Conservation (phyloP, 2,329 filamentous ascomycete genomes). For the Colletotrichum sp. region DNA sequence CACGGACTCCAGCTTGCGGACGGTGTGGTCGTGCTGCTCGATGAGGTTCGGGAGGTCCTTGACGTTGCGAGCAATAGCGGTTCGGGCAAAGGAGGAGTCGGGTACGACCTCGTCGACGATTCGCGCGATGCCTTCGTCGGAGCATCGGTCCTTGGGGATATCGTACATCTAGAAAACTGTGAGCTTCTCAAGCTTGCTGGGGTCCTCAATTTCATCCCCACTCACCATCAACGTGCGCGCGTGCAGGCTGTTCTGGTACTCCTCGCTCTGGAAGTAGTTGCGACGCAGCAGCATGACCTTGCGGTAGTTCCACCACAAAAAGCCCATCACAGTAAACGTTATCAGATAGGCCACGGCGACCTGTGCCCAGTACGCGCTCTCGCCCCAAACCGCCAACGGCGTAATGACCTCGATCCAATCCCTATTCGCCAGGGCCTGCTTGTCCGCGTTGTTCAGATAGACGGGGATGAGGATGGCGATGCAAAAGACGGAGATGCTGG, state of each 20-base stretch:
- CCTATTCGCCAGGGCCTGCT: conserved; percentile 26
- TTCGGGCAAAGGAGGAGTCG: conserved; percentile 78
- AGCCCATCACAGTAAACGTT: conserved; percentile 76
- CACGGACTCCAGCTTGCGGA: conserved; percentile 81
- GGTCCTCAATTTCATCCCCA: neutral
- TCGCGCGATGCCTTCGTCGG: conserved; percentile 85
- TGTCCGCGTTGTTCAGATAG: conserved; percentile 64
- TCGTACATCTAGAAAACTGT: conserved; percentile 72
- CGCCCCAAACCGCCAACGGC: conserved; percentile 57
- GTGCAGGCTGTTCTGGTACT: conserved; percentile 89
- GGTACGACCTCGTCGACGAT: conserved; percentile 83
- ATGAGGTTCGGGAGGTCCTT: conserved; percentile 88
- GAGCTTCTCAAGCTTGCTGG: conserved; percentile 14
- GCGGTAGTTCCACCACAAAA: conserved; percentile 90
- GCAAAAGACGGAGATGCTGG: conserved; percentile 73
- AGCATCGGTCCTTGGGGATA: conserved; percentile 76
- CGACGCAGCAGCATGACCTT: conserved; percentile 74
- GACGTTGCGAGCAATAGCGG: conserved; percentile 88
- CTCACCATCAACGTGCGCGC: conserved; percentile 71
- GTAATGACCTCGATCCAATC: conserved; percentile 65
- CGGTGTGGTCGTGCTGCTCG: conserved; percentile 79
- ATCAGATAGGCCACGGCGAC: conserved; percentile 68
- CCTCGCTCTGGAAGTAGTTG: conserved; percentile 81
- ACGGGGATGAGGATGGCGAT: conserved; percentile 82
- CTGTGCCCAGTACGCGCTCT: conserved; percentile 60